phyloP scores from a whole-genome alignment of 2,329 filamentous ascomycete genomes.

The Neurospora sp. region DNA sequence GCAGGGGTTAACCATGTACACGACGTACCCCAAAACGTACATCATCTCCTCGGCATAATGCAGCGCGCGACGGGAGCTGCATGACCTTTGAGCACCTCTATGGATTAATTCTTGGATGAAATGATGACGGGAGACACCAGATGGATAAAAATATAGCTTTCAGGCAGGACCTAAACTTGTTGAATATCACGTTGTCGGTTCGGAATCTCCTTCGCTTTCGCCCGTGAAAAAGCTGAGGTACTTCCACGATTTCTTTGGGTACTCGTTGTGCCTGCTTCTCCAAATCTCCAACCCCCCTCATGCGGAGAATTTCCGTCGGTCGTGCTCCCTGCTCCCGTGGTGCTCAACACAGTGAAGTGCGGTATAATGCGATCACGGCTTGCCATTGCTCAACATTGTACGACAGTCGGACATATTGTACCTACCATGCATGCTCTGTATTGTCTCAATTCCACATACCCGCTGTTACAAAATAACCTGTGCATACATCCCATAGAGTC shows the following conservation, averaged over 20 bases:
- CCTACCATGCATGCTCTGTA: background rate
- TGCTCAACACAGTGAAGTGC: background rate
- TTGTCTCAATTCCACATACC: background rate
- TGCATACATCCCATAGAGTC: background rate
- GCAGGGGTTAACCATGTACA: background rate
- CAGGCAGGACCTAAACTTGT: background rate
- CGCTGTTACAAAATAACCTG: background rate
- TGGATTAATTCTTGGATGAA: background rate
- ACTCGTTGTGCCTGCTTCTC: background rate
- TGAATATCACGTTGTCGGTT: background rate
- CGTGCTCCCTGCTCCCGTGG: background rate
- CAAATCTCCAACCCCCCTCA: background rate
- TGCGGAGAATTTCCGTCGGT: background rate
- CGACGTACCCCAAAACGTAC: background rate
- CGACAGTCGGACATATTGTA: background rate
- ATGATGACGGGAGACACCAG: background rate
- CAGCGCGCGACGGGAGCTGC: background rate
- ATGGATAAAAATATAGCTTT: background rate
- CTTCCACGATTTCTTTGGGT: background rate
- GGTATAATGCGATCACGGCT: background rate
- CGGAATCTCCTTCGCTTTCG: background rate
- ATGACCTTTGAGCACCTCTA: background rate
- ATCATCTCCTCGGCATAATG: background rate
- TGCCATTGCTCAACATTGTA: background rate
- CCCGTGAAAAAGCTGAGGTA: background rate